Evolutionary conservation across 805 yeast species (phyloP), one percentile per base, ranked within the genome.

Genomic region (Barnettozyma wickerhamii): DNA sequence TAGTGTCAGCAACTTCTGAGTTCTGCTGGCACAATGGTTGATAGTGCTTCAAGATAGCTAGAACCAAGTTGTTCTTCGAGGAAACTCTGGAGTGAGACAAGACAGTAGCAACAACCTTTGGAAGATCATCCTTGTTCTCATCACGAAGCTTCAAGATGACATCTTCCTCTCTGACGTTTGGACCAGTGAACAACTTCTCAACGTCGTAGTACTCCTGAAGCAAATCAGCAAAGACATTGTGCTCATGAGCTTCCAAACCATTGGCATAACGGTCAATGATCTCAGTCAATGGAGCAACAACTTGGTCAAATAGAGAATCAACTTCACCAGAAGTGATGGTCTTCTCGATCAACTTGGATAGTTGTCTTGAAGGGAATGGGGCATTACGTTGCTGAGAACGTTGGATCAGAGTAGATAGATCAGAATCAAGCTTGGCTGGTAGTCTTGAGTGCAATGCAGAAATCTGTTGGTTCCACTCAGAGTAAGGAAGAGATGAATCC

Each of bases 401-500:
- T 36, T 82, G 84, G 47, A 93, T 72, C 43, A 84, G 68, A 23
- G 78, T 69, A 7, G 72, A 62, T 52, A 93, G 72, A 34, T 77
- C 70, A 37, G 77, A 74, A 59, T 89, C 95, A 50, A 93, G 73
- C 50, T 81, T 77, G 4, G 74, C 59, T 30, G 97, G 95, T 55
- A 93, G 68, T 69, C 99, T 82, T 15, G 95, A 80, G 63, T 91
- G 97, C 56, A 93, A 71, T 18, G 98, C 96, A 47, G 96, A 87
- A 28, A 84, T 78, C 52, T 82, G 84, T 54, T 78, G 74, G 42
- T 65, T 67, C 99, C 99, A 93, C 69, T 89, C 95, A 27, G 95
- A 84, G 65, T 79, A 93, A 38, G 99, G 99, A 57, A 93, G 73
- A 45, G 83, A 81, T 36, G 81, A 83, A 58, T 88, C 78, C 59